These are phyloP conservation scores for Pythium sp. DNA, from an alignment of 352 stramenopile genomes.

Conservation along the genomic window DNA sequence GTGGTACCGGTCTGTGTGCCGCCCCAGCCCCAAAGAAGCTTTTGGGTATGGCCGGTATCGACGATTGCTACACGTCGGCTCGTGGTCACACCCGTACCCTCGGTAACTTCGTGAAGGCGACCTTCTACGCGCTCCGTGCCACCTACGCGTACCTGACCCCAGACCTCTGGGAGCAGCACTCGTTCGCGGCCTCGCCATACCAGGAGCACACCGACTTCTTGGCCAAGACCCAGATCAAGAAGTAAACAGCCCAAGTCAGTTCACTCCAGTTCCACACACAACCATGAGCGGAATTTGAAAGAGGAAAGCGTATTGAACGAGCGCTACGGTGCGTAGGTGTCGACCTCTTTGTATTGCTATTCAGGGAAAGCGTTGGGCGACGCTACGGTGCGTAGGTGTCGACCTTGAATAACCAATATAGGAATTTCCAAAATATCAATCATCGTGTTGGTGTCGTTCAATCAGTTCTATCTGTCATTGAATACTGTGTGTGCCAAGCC, in stretches of 20 bases:
- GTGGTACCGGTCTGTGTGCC: conserved; percentile 99
- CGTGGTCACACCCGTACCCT: conserved; percentile 98
- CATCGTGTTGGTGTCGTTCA: not conserved
- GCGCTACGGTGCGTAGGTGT: conserved; percentile 89
- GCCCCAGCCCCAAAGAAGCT: conserved; percentile 98
- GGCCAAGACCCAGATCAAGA: conserved; percentile 93
- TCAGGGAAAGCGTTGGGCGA: conserved; percentile 78
- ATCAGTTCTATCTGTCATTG: not conserved
- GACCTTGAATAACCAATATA: conserved; percentile 56
- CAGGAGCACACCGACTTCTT: conserved; percentile 99
- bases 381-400: conserved; percentile 91
- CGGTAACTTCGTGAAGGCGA: conserved; percentile 99
- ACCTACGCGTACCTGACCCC: conserved; percentile 99
- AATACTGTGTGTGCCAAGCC: not conserved
- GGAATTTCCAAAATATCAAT: conserved; percentile 15
- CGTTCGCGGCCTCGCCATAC: conserved; percentile 92
- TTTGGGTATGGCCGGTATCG: conserved; percentile 97
- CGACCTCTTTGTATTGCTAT: conserved; percentile 69
- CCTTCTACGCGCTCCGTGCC: conserved; percentile 97
- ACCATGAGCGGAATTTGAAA: conserved; percentile 24
- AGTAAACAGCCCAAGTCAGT: conserved; percentile 47
- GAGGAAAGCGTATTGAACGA: conserved; percentile 83
- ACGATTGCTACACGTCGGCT: conserved; percentile 97
- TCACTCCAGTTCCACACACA: conserved; percentile 2
- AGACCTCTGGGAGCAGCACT: conserved; percentile 98